Evolutionary conservation across 139 green algal species (phyloP).

Genomic region (Micractinium conductrix): DNA sequence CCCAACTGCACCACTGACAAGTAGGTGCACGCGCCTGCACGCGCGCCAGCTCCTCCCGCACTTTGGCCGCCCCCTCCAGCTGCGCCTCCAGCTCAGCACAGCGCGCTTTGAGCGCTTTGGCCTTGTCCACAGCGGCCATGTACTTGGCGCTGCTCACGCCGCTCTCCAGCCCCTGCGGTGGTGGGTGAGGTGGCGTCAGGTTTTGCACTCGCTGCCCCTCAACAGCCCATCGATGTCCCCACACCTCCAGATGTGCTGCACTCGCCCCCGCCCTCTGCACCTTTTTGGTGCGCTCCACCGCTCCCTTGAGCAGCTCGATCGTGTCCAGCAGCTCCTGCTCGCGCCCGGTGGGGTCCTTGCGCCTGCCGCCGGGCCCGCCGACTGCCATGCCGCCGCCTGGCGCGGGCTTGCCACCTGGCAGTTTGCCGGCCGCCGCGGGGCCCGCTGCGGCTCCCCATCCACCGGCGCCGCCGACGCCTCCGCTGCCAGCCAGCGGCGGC

Average conservation of each 20-base stretch:
- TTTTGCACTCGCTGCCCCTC: no score
- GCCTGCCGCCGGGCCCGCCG: neutral
- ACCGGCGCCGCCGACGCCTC: no score
- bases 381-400: neutral
- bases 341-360: constrained; percentile 11
- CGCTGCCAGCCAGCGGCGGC: neutral
- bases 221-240: no score
- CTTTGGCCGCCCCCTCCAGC: constrained; percentile 43
- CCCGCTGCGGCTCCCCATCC: no score
- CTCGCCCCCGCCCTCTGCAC: no score
- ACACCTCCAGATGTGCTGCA: no score
- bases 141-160: constrained; percentile 77
- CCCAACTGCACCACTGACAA: no score
- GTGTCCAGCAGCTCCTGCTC: constrained; percentile 76
- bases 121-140: constrained; percentile 65
- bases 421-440: no score
- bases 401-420: neutral
- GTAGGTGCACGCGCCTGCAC: no score
- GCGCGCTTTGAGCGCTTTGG: constrained; percentile 42
- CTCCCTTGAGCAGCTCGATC: constrained; percentile 69
- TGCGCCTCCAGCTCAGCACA: constrained; percentile 39
- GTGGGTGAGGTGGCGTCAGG: no score
- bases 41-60: constrained; percentile 50
- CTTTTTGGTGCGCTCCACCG: constrained; percentile 70
- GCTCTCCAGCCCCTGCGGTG: constrained; percentile 25